phyloP scores from a whole-genome alignment of 2,329 filamentous ascomycete species.

The Epichloe typhina region DNA sequence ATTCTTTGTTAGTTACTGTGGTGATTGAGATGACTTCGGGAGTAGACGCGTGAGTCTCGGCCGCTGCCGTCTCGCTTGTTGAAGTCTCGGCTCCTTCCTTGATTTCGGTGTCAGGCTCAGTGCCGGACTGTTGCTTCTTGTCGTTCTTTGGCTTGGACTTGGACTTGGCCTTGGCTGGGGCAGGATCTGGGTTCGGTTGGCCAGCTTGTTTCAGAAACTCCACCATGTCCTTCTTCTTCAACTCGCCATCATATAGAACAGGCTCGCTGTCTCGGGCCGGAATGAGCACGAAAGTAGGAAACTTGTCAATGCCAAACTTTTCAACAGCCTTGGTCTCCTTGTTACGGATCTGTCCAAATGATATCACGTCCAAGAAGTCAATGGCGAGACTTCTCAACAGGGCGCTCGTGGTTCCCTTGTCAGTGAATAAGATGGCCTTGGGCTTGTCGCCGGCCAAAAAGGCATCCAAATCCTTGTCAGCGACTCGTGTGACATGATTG shows the following conservation, averaged over 20 bases:
- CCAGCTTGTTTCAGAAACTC: slow-evolving; percentile 72
- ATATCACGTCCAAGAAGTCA: slow-evolving; percentile 72
- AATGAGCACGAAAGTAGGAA: slow-evolving; percentile 69
- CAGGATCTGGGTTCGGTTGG: slow-evolving; percentile 63
- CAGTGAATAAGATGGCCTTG: slow-evolving; percentile 85
- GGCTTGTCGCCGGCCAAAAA: slow-evolving; percentile 64
- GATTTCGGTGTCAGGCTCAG: slow-evolving; percentile 21
- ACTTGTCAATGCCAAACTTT: slow-evolving; percentile 62
- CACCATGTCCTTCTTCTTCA: slow-evolving; percentile 73
- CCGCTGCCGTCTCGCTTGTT: slow-evolving; percentile 16
- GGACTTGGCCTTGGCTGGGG: slow-evolving; percentile 26
- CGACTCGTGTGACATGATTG: slow-evolving; percentile 74
- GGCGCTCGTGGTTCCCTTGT: slow-evolving; percentile 79
- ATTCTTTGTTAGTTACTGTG: slow-evolving; percentile 47
- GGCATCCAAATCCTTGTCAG: slow-evolving; percentile 62
- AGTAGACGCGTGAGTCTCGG: slow-evolving; percentile 8
- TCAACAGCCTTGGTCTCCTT: slow-evolving; percentile 63
- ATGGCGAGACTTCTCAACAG: slow-evolving; percentile 76
- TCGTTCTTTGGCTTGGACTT: slow-evolving; percentile 22
- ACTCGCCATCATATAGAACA: slow-evolving; percentile 64
- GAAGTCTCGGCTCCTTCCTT: slow-evolving; percentile 26
- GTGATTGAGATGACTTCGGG: slow-evolving; percentile 46
- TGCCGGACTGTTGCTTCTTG: slow-evolving; percentile 9
- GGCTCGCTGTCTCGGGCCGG: slow-evolving; percentile 56
- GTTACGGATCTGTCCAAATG: slow-evolving; percentile 68